Evolutionary conservation across 768 basidiomycete genomes (phyloP).

Genomic region (Phylloporus scabripes): DNA sequence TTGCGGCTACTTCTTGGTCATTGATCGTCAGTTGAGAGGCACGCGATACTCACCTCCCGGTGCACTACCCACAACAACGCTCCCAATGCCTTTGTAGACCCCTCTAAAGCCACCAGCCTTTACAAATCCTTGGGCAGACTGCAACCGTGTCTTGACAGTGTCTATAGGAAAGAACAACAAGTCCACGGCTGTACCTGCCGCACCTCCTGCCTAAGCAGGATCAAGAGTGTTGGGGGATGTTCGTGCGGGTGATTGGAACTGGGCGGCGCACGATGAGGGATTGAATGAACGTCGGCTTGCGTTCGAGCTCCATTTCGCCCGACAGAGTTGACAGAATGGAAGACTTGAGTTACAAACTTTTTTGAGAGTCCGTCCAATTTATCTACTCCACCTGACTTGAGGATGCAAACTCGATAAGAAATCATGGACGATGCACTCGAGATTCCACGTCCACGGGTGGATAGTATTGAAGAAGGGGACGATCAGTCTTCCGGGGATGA

Average conservation of each 20-base stretch:
- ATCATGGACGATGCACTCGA: slow-evolving; percentile 63
- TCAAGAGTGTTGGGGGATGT: slow-evolving; percentile 9
- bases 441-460: slow-evolving; percentile 25
- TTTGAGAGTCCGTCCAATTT: neutral
- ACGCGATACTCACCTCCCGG: slow-evolving; percentile 70
- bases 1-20: slow-evolving; percentile 57
- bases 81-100: slow-evolving; percentile 90
- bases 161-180: slow-evolving; percentile 96
- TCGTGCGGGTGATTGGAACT: slow-evolving; percentile 10
- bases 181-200: slow-evolving; percentile 92
- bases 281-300: slow-evolving; percentile 40
- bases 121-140: slow-evolving; percentile 81
- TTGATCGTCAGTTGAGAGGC: neutral
- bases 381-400: neutral
- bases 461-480: slow-evolving; percentile 24
- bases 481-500: slow-evolving; percentile 64
- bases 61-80: slow-evolving; percentile 90
- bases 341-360: neutral
- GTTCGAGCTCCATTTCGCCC: slow-evolving; percentile 24
- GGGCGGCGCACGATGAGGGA: slow-evolving; percentile 40
- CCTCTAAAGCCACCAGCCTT: slow-evolving; percentile 84
- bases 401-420: neutral
- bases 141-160: slow-evolving; percentile 93
- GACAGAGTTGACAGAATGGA: slow-evolving; percentile 5
- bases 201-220: slow-evolving; percentile 65